A percentile compares a stretch with the other conserved stretches of the same genome.
Evolutionary conservation across 768 basidiomycete genomes (phyloP).

Genomic region (Russula olivacea): DNA sequence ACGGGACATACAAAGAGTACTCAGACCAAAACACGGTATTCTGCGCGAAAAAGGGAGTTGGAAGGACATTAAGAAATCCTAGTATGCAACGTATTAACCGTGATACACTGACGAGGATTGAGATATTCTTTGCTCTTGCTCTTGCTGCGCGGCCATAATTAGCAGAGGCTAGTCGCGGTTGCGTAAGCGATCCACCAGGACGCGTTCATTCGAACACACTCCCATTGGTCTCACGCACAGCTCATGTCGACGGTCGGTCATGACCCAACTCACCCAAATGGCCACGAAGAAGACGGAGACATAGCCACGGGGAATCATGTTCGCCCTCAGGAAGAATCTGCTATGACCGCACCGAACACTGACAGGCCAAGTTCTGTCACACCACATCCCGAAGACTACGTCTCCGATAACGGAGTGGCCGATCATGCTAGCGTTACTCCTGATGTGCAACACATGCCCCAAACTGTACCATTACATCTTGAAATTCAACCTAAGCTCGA

Average conservation of each 20-base stretch:
- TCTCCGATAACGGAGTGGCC: not conserved
- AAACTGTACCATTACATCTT: not conserved
- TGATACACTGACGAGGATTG: conserved; percentile 24
- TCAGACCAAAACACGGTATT: conserved; percentile 31
- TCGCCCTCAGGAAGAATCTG: not conserved
- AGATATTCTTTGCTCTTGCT: conserved; percentile 17
- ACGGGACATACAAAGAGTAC: conserved; percentile 34
- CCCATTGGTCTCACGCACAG: not conserved
- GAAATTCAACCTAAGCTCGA: conserved; percentile 1
- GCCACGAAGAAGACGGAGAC: not conserved
- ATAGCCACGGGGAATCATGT: not conserved
- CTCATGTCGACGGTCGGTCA: conserved; percentile 16
- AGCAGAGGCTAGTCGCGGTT: not conserved
- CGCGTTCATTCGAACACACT: not conserved
- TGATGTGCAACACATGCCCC: not conserved
- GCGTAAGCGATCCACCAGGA: conserved; percentile 3
- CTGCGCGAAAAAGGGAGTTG: conserved; percentile 7
- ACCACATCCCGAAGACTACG: not conserved
- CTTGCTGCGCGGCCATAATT: not conserved
- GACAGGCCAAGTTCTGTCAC: not conserved
- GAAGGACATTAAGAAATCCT: not conserved
- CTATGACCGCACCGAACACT: not conserved
- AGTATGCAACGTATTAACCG: not conserved
- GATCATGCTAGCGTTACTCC: not conserved
- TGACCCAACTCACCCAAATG: conserved; percentile 3